These are phyloP conservation scores for Linnemannia elongata DNA, from an alignment of 192 early-diverging fungal genomes.

Conservation along the genomic window DNA sequence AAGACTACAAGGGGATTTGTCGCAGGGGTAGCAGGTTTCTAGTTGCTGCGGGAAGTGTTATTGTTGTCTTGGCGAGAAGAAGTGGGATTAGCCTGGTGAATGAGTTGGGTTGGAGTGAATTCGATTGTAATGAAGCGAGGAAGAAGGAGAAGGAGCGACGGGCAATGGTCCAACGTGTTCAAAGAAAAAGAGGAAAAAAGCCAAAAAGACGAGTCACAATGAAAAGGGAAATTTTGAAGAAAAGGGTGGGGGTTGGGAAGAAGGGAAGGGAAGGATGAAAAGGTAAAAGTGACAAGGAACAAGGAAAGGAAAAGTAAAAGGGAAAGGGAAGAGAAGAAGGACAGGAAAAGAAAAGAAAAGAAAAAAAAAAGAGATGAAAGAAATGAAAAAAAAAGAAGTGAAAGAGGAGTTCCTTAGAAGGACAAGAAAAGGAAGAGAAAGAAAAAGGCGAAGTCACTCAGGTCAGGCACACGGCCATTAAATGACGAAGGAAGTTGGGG, in stretches of 20 bases:
- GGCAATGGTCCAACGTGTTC: background rate
- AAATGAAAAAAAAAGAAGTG: background rate
- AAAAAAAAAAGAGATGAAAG: background rate
- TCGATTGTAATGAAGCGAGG: background rate
- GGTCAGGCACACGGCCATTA: background rate
- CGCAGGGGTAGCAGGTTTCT: background rate
- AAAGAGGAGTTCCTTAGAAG: no score
- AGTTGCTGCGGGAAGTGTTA: background rate
- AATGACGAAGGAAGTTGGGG: background rate
- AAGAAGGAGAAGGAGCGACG: background rate
- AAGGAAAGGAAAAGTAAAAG: background rate
- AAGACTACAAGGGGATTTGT: background rate
- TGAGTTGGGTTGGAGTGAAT: background rate
- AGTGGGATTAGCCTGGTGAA: background rate
- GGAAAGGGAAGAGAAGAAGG: background rate
- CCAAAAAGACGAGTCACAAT: background rate
- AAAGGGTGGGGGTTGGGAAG: background rate
- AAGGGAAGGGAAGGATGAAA: background rate
- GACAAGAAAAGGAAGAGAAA: background rate
- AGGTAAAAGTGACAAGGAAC: background rate
- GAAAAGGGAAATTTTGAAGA: background rate
- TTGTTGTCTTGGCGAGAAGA: background rate
- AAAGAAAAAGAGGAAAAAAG: background rate
- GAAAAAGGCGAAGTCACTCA: background rate
- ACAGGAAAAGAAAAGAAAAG: background rate